These are phyloP conservation scores for Moricandia moricandioides DNA, from an alignment of 345 rosid genomes.

Conservation along the genomic window DNA sequence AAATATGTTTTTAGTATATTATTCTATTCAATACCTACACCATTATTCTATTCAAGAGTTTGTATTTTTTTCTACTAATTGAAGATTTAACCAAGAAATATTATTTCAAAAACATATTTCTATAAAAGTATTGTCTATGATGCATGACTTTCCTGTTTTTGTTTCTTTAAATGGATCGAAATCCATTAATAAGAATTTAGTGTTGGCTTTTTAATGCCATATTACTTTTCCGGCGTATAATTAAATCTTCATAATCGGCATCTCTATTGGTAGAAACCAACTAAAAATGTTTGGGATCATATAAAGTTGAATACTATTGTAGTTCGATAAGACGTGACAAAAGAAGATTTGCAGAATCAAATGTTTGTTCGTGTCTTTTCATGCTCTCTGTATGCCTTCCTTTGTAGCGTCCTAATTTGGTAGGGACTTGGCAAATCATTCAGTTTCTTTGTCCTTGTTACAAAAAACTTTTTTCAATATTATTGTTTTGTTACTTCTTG, in stretches of 20 bases:
- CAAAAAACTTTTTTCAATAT: slow-evolving; percentile 6
- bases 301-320: background rate
- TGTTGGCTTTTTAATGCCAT: background rate
- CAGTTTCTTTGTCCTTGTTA: slow-evolving; percentile 29
- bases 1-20: background rate
- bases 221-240: background rate
- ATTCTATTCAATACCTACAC: background rate
- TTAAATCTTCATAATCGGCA: background rate
- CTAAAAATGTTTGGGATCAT: background rate
- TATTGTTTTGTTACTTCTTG: background rate
- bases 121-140: background rate
- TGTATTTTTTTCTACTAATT: background rate
- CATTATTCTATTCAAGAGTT: background rate
- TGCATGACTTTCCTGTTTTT: background rate
- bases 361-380: slow-evolving; percentile 30
- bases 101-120: background rate
- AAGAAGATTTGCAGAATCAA: slow-evolving; percentile 33
- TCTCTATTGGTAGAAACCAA: background rate
- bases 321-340: slow-evolving; percentile 36
- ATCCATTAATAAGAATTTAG: background rate
- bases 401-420: slow-evolving; percentile 38
- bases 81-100: background rate
- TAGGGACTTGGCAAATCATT: slow-evolving; percentile 43
- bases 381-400: slow-evolving; percentile 25
- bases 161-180: background rate